A percentile compares a stretch with the other conserved stretches of the same genome.
phyloP scores from a whole-genome alignment of 2,329 filamentous ascomycete species.

The Scolecobasidium constrictum region DNA sequence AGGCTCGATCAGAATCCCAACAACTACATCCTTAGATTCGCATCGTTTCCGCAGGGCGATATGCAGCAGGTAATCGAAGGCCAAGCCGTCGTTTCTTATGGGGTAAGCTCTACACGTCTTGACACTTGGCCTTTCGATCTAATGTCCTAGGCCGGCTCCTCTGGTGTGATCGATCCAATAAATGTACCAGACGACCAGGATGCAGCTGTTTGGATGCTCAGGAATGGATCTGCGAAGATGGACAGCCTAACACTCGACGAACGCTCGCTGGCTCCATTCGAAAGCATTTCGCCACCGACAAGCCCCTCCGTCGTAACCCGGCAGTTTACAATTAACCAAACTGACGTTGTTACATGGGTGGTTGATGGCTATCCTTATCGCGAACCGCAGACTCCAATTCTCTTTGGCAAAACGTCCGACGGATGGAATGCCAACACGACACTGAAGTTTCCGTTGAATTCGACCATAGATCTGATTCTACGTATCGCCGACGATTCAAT shows the following conservation, averaged over 20 bases:
- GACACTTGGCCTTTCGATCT: no score
- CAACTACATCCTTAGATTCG: not conserved
- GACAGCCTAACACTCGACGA: not conserved
- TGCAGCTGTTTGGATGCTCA: no score
- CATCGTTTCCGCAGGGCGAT: no score
- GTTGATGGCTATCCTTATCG: not conserved
- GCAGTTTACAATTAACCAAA: not conserved
- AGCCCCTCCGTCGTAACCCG: not conserved
- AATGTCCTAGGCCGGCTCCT: no score
- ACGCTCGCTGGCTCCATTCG: not conserved
- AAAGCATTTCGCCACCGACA: not conserved
- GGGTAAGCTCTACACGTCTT: no score
- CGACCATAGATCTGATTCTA: not conserved
- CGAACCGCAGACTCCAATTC: not conserved
- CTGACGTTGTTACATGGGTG: not conserved
- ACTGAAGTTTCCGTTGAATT: not conserved
- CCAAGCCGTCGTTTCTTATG: no score
- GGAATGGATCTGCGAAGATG: not conserved
- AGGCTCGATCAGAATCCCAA: slow-evolving; percentile 4
- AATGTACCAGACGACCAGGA: no score
- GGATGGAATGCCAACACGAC: not conserved
- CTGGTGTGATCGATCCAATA: no score
- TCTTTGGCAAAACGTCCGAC: not conserved
- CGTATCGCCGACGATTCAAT: no score
- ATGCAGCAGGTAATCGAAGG: no score